Conservation (phyloP, 495 filamentous ascomycete genomes). For the Xylaria palmicola region DNA sequence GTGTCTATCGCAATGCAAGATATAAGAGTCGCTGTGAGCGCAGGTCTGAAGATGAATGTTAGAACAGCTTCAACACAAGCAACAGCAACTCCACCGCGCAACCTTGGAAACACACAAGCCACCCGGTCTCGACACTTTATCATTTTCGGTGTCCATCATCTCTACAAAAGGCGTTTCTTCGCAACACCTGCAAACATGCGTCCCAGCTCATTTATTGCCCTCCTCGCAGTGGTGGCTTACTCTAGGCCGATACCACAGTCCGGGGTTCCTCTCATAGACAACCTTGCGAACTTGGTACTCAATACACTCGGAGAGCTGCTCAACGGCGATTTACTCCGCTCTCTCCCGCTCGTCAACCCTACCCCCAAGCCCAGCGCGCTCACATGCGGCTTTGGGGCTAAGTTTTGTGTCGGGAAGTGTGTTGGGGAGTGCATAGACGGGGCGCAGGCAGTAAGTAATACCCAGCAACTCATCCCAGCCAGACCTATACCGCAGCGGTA, state of each 20-base stretch:
- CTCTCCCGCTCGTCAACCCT: too few species aligned
- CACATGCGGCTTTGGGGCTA: background rate
- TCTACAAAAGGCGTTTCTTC: background rate
- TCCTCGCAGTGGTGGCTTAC: background rate
- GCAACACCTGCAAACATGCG: slow-evolving; percentile 5
- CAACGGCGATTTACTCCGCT: background rate
- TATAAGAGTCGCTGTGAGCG: slow-evolving; percentile 5
- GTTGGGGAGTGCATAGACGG: background rate
- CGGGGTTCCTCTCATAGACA: background rate
- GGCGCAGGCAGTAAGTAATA: background rate
- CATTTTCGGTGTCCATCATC: background rate
- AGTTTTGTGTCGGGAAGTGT: background rate
- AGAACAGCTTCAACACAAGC: background rate
- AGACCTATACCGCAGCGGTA: background rate
- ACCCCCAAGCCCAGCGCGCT: background rate
- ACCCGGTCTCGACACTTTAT: background rate
- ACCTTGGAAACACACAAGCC: background rate
- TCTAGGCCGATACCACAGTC: background rate
- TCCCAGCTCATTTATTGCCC: background rate
- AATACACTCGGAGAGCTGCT: background rate
- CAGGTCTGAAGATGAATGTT: background rate
- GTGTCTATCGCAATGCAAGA: background rate
- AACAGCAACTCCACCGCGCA: background rate
- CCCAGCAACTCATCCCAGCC: background rate
- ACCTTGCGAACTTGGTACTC: background rate